These are phyloP conservation scores for Diaporthe destruens DNA, from an alignment of 2,329 filamentous ascomycete genomes.

Conservation along the genomic window DNA sequence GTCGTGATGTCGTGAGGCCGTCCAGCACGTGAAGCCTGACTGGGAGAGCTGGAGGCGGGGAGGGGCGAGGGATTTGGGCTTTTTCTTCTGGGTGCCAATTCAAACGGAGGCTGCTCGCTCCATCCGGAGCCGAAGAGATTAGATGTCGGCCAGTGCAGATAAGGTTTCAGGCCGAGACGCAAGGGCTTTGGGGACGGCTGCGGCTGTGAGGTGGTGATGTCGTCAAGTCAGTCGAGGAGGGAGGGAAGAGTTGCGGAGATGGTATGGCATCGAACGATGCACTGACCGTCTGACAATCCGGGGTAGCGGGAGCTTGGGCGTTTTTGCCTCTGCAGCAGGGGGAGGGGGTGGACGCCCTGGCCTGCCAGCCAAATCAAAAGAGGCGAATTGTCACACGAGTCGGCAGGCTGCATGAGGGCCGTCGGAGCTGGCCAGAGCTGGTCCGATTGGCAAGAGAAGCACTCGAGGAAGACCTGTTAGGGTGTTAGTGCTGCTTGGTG, in stretches of 20 bases:
- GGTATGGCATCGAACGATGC: constrained; percentile 40
- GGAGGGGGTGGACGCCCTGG: constrained; percentile 11
- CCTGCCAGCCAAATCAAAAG: constrained; percentile 33
- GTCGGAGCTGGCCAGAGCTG: constrained; percentile 15
- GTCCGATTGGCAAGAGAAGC: constrained; percentile 4
- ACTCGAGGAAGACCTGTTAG: not conserved
- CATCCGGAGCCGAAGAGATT: constrained; percentile 36
- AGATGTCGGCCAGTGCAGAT: constrained; percentile 10
- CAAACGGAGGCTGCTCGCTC: constrained; percentile 32
- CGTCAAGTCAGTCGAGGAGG: constrained; percentile 41
- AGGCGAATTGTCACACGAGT: constrained; percentile 39
- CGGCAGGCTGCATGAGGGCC: constrained; percentile 15
- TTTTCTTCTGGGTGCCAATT: constrained; percentile 25
- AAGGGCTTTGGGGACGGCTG: not conserved
- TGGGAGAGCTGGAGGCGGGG: constrained; percentile 7
- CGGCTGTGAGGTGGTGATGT: constrained; percentile 36
- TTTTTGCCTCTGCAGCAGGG: constrained; percentile 27
- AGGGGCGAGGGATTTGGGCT: not conserved
- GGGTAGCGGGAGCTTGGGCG: constrained; percentile 37
- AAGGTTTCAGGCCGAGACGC: constrained; percentile 30
- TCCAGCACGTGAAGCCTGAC: constrained; percentile 17
- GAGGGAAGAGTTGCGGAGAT: constrained; percentile 36
- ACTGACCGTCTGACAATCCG: constrained; percentile 39
- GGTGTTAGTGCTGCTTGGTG: not conserved
- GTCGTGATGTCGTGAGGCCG: constrained; percentile 19